Percentiles rank a stretch among this genome's conserved stretches.
phyloP scores from a whole-genome alignment of 371 early-diverging fungal species.

The Mycotypha africana region DNA sequence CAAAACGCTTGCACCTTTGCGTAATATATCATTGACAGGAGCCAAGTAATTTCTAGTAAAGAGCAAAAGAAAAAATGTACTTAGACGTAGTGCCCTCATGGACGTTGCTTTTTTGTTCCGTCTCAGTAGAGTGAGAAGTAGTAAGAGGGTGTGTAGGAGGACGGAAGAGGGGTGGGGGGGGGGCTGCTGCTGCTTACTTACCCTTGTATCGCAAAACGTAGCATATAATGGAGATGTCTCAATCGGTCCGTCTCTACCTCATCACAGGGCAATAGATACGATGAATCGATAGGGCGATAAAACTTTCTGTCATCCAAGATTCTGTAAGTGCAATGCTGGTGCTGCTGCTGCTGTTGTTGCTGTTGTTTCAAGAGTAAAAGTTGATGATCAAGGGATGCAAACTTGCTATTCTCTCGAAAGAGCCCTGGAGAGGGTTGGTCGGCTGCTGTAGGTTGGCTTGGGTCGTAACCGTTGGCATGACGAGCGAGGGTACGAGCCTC shows the following conservation, averaged over 20 bases:
- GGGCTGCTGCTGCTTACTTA: too few relatives aligned
- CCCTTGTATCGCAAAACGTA: slow-evolving; percentile 50
- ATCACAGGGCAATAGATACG: slow-evolving; percentile 40
- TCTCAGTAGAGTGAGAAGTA: too few relatives aligned
- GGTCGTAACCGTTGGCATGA: too few relatives aligned
- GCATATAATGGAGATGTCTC: slow-evolving; percentile 40
- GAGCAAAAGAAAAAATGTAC: background rate
- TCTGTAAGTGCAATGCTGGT: background rate
- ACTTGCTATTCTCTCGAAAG: too few relatives aligned
- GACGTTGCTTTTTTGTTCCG: too few relatives aligned
- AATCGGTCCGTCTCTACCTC: slow-evolving; percentile 43
- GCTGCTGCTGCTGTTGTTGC: slow-evolving; percentile 2
- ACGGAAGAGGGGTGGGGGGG: too few relatives aligned
- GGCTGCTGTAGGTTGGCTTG: too few relatives aligned
- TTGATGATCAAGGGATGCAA: too few relatives aligned
- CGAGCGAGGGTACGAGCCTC: too few relatives aligned
- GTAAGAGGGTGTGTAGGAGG: too few relatives aligned
- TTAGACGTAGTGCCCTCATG: background rate
- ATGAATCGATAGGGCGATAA: slow-evolving; percentile 14
- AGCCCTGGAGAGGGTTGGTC: too few relatives aligned
- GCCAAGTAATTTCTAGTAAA: slow-evolving; percentile 38
- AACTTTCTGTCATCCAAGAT: slow-evolving; percentile 29
- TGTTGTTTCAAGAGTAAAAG: background rate
- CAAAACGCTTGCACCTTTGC: slow-evolving; percentile 47
- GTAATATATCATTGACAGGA: slow-evolving; percentile 40